Conservation (phyloP, 2,329 filamentous ascomycete genomes). For the Fusarium albidum region DNA sequence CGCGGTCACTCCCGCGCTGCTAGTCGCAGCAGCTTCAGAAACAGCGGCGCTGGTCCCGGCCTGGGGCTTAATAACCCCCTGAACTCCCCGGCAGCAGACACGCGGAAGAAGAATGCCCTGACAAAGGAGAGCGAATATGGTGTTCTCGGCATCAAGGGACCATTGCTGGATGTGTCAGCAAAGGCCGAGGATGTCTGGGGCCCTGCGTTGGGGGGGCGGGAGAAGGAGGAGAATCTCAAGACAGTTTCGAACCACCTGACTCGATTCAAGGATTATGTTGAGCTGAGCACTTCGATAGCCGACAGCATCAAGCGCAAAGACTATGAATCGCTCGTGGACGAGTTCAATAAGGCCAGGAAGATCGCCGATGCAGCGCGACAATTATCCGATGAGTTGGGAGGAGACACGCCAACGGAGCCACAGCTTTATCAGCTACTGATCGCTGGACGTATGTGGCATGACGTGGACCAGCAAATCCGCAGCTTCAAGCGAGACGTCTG, state of each 20-base stretch:
- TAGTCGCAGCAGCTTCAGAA: conserved; percentile 73
- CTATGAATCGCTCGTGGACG: conserved; percentile 85
- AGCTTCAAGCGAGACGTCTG: conserved; percentile 89
- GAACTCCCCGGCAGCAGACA: conserved; percentile 56
- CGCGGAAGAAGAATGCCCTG: conserved; percentile 85
- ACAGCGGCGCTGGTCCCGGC: conserved; percentile 52
- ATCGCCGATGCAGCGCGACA: conserved; percentile 81
- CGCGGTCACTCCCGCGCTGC: conserved; percentile 70
- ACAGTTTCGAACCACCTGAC: conserved; percentile 78
- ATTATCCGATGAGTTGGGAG: conserved; percentile 66
- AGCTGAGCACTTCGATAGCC: conserved; percentile 77
- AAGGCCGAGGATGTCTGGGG: conserved; percentile 99
- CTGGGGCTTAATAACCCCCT: conserved; percentile 49
- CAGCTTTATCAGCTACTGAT: conserved; percentile 88
- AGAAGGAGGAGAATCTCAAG: conserved; percentile 89
- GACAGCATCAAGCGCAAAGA: conserved; percentile 92
- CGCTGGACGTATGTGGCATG: conserved; percentile 93
- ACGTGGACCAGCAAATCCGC: conserved; percentile 88
- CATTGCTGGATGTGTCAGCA: conserved; percentile 86
- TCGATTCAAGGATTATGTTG: conserved; percentile 81
- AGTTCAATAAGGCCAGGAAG: conserved; percentile 83
- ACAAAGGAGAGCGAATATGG: conserved; percentile 94
- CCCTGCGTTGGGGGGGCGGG: conserved; percentile 86
- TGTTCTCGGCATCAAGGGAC: conserved; percentile 85
- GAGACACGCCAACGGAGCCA: conserved; percentile 72